A percentile compares a stretch with the other conserved stretches of the same genome.
Evolutionary conservation across 495 filamentous ascomycete genomes (phyloP).

Genomic region (Xylaria sp.): DNA sequence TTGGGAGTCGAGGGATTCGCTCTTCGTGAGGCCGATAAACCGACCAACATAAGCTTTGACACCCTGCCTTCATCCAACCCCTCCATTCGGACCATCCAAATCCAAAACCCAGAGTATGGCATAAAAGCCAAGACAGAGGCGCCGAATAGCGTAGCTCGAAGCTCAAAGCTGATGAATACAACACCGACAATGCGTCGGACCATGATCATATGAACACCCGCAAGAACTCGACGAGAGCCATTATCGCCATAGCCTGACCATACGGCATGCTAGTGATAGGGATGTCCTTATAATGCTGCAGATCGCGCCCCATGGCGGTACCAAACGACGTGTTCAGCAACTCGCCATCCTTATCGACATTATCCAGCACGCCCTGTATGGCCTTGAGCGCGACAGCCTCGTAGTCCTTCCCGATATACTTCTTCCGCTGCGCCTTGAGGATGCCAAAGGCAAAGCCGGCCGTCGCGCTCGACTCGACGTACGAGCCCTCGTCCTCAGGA

Average conservation of each 20-base stretch:
- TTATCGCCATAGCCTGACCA: constrained; percentile 79
- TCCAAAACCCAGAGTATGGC: too few relatives aligned
- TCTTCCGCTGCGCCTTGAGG: constrained; percentile 70
- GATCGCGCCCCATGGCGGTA: constrained; percentile 69
- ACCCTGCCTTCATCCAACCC: not conserved
- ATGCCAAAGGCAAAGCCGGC: constrained; percentile 80
- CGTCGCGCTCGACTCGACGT: constrained; percentile 73
- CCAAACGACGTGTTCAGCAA: constrained; percentile 75
- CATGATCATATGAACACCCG: constrained; percentile 56
- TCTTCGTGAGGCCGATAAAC: not conserved
- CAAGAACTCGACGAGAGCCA: constrained; percentile 71
- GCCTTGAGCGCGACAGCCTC: constrained; percentile 61
- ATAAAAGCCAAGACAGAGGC: not conserved
- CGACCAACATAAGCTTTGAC: not conserved
- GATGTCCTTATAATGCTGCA: constrained; percentile 75
- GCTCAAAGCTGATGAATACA: not conserved
- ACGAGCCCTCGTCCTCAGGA: constrained; percentile 63
- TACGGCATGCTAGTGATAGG: constrained; percentile 76
- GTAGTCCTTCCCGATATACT: constrained; percentile 64
- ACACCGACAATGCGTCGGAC: not conserved
- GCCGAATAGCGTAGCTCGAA: too few relatives aligned
- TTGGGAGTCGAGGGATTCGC: too few relatives aligned
- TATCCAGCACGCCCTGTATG: constrained; percentile 63
- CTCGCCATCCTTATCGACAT: constrained; percentile 67
- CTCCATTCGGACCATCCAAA: not conserved